Evolutionary conservation across 192 early-diverging fungal genomes (phyloP), one percentile per base, ranked within the genome.

Genomic region (Coemansia interrupta): DNA sequence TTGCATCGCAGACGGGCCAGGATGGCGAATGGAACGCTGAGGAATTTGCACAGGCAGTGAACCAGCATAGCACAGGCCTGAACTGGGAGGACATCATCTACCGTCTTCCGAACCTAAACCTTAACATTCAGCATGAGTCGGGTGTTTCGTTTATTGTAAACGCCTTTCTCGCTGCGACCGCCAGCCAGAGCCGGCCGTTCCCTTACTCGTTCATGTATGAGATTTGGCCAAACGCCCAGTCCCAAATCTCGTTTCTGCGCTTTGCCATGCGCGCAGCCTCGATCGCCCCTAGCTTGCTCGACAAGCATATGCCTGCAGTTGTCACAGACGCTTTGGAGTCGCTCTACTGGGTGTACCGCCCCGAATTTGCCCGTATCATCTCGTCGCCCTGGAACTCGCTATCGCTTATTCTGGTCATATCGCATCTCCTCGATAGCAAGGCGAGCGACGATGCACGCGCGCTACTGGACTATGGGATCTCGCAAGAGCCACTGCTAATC

Each of bases 311-410:
- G 76, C 76, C 76, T 4, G 61, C 67, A 14, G 48, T 79, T 7
- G 28, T 61, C 10, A 38, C 61, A 13, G 76, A 72, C 32, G 66
- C 76, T n/a, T 60, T 79, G 13, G 76, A 79, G 11, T 51, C 70
- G 22, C 68, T 80, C 10, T 80, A 80, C 55, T 68, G 63, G 46
- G 70, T 64, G 3, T 73, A 80, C 19, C 77, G 68, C 15, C 39
- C 62, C 20, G 66, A 80, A 39, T 71, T 73, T 59, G 40, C 67
- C 10, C 77, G 71, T 49, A 66, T 80, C 9, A 44, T 80, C 19
- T 46, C 55, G 14, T 80, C 77, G 17, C 77, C 77, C 17, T 80
- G 77, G 77, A 80, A 80, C 64, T 80, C 77, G 51, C 64, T 73
- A 18, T 73, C 77, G n/a, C 68, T 80, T 36, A 66, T 80, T 15